Percentiles rank a stretch among this genome's conserved stretches.
Conservation (phyloP, 2,329 filamentous ascomycete genomes). For the Exophiala xenobiotica region DNA sequence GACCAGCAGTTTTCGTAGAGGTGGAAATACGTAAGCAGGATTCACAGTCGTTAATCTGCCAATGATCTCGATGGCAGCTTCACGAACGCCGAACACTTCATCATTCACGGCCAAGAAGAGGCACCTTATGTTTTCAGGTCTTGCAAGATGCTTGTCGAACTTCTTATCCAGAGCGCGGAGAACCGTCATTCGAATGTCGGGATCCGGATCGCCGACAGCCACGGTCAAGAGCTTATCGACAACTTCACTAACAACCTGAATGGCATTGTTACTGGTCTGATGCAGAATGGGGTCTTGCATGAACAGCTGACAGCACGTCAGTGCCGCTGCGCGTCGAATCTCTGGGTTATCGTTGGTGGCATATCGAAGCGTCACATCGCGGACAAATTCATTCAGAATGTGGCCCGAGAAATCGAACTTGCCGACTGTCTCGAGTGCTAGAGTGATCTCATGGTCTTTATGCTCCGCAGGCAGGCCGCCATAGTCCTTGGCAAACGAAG, state of each 20-base stretch:
- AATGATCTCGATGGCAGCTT: constrained; percentile 94
- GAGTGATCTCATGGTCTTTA: constrained; percentile 80
- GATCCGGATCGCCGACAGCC: constrained; percentile 86
- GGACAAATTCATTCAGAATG: constrained; percentile 95
- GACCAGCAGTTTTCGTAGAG: constrained; percentile 88
- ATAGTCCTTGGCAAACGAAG: constrained; percentile 83
- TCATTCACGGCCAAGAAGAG: constrained; percentile 95
- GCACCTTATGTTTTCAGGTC: constrained; percentile 94
- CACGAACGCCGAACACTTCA: constrained; percentile 85
- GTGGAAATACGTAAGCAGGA: constrained; percentile 95
- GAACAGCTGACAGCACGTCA: constrained; percentile 97
- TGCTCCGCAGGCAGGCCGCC: constrained; percentile 78
- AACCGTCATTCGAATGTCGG: constrained; percentile 84
- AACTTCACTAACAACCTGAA: constrained; percentile 95
- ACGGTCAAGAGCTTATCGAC: constrained; percentile 96
- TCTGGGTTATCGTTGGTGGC: constrained; percentile 94
- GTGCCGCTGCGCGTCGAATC: constrained; percentile 87
- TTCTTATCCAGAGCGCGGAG: constrained; percentile 85
- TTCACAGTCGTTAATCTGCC: constrained; percentile 88
- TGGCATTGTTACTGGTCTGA: constrained; percentile 93
- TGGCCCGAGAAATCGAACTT: constrained; percentile 93
- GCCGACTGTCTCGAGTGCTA: constrained; percentile 92
- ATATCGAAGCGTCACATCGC: constrained; percentile 96
- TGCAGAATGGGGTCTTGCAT: constrained; percentile 96
- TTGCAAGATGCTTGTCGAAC: constrained; percentile 94